A percentile compares a stretch with the other conserved stretches of the same genome.
Conservation (phyloP, 2,329 filamentous ascomycete species). For the Ophiostoma triangulosporum region DNA sequence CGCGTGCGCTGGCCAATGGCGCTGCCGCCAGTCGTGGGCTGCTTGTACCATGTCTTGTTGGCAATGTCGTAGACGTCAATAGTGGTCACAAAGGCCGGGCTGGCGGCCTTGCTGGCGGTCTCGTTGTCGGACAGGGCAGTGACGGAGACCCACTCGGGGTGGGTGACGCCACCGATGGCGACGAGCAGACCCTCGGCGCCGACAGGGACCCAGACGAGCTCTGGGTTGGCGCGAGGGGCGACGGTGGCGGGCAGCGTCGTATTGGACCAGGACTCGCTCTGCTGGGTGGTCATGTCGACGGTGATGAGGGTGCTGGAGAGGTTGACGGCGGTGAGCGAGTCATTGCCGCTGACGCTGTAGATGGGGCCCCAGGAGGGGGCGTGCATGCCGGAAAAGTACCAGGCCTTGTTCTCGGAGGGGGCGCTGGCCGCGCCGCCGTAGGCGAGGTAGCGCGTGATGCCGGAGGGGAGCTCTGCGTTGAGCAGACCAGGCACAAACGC, state of each 20-base stretch:
- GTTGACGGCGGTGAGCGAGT: conserved; percentile 26
- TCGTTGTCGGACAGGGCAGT: conserved; percentile 19
- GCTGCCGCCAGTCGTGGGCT: conserved; percentile 51
- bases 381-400: conserved; percentile 55
- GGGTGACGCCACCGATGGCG: conserved; percentile 59
- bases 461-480: conserved; percentile 25
- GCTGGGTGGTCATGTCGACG: conserved; percentile 42
- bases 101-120: conserved; percentile 38
- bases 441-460: conserved; percentile 47
- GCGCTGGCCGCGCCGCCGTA: conserved; percentile 50
- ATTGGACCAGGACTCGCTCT: conserved; percentile 42
- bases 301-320: conserved; percentile 45
- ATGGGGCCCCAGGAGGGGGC: conserved; percentile 37
- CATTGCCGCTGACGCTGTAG: conserved; percentile 21
- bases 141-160: conserved; percentile 34
- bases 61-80: conserved; percentile 72
- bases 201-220: conserved; percentile 65
- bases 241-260: conserved; percentile 34
- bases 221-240: conserved; percentile 45
- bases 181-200: conserved; percentile 63
- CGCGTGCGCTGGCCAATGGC: conserved; percentile 42
- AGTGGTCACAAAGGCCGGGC: conserved; percentile 55
- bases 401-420: conserved; percentile 57
- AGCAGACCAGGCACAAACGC: conserved; percentile 32
- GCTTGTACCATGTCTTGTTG: conserved; percentile 58